Evolutionary conservation across 1,139 yeast genomes (phyloP).

Genomic region (Scheffersomyces quercinus): DNA sequence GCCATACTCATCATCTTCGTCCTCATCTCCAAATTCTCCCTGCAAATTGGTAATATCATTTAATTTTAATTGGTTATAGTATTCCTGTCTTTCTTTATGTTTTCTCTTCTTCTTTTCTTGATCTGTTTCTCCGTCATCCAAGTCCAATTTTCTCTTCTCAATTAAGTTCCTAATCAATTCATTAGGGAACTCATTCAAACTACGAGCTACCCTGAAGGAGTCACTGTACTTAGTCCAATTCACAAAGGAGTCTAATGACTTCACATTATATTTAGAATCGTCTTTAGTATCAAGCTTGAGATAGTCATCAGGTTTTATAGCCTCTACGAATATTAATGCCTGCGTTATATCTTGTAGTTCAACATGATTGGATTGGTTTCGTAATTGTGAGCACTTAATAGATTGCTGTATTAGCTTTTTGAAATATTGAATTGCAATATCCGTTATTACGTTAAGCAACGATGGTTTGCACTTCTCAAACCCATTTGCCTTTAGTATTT

Average conservation of each 20-base stretch:
- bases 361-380: conserved; percentile 16
- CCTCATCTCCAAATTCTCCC: conserved; percentile 19
- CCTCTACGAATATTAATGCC: conserved; percentile 20
- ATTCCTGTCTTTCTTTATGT: conserved; percentile 34
- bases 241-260: conserved; percentile 37
- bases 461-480: conserved; percentile 29
- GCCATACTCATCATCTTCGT: conserved; percentile 34
- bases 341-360: conserved; percentile 19
- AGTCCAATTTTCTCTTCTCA: conserved; percentile 36
- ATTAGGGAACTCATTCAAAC: conserved; percentile 35
- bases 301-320: conserved; percentile 19
- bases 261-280: conserved; percentile 32
- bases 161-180: conserved; percentile 33
- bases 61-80: conserved; percentile 37
- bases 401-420: conserved; percentile 12
- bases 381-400: conserved; percentile 16
- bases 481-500: conserved; percentile 26
- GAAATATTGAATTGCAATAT: conserved; percentile 22
- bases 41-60: conserved; percentile 12
- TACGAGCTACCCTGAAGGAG: conserved; percentile 22
- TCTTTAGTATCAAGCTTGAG: conserved; percentile 14
- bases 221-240: conserved; percentile 39
- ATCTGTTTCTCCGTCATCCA: conserved; percentile 29
- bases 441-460: conserved; percentile 22
- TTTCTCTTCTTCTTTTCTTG: conserved; percentile 23